Percentiles rank a stretch among this genome's conserved stretches.
Conservation (phyloP, 169 alveolate species). For the Plasmodium fragile region DNA sequence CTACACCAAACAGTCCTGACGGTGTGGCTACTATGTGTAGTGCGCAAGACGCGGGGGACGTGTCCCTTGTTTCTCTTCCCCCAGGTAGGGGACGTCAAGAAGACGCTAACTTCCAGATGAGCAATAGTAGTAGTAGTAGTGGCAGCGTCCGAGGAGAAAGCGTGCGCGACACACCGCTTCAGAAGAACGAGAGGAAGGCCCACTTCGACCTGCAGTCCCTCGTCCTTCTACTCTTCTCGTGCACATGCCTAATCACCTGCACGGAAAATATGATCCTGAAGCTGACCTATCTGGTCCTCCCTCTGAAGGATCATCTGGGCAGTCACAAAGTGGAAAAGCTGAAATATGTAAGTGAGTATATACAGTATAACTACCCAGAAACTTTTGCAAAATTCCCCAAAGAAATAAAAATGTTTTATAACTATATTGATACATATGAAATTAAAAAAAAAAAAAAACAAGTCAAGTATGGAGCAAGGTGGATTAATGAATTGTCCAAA, state of each 20-base stretch:
- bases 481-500: constrained; percentile 83
- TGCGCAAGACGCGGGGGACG: neutral
- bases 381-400: constrained; percentile 65
- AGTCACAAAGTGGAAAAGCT: constrained; percentile 81
- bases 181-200: constrained; percentile 17
- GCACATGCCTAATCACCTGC: constrained; percentile 5
- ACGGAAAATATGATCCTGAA: constrained; percentile 77
- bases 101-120: neutral
- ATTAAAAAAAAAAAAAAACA: constrained; percentile 71
- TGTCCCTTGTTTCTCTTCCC: neutral
- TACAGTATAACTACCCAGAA: constrained; percentile 72
- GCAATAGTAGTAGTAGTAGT: constrained; percentile 22
- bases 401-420: constrained; percentile 71
- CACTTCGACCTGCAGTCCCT: constrained; percentile 82
- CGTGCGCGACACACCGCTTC: neutral
- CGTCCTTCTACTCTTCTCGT: constrained; percentile 78
- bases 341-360: constrained; percentile 81
- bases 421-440: constrained; percentile 75
- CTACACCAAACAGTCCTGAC: neutral
- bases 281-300: constrained; percentile 74
- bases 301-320: constrained; percentile 76
- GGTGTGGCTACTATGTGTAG: neutral
- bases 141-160: neutral
- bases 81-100: neutral
- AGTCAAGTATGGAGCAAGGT: constrained; percentile 77